Conservation (phyloP, 2,329 filamentous ascomycete genomes). For the Byssoonygena ceratinophila region DNA sequence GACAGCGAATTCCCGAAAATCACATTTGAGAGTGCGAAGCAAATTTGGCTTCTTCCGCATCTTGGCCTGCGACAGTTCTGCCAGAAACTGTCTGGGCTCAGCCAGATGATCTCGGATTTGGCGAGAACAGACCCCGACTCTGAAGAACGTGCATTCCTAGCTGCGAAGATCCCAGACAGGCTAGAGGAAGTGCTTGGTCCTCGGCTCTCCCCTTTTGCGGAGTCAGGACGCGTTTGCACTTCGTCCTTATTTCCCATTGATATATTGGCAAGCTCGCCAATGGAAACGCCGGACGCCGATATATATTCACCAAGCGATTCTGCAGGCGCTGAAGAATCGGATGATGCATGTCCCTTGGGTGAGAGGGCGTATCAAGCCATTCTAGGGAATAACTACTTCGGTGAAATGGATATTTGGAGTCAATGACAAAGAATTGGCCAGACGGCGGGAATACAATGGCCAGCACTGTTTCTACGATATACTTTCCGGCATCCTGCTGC, state of each 20-base stretch:
- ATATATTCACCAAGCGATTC: conserved; percentile 15
- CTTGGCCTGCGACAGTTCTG: conserved; percentile 18
- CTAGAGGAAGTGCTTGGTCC: conserved; percentile 18
- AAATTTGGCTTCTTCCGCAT: conserved; percentile 16
- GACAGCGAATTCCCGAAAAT: conserved; percentile 16
- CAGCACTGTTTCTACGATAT: not conserved
- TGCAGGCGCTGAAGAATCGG: conserved; percentile 14
- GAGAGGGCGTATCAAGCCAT: conserved; percentile 13
- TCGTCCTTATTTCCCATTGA: conserved; percentile 10
- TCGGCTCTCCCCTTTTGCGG: not conserved
- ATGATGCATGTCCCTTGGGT: conserved; percentile 16
- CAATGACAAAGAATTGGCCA: conserved; percentile 13
- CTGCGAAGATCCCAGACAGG: conserved; percentile 17
- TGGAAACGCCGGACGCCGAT: conserved; percentile 13
- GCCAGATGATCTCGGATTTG: conserved; percentile 18
- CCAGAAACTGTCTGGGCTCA: conserved; percentile 18
- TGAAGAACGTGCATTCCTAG: conserved; percentile 16
- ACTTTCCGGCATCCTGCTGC: not conserved
- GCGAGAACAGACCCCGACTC: conserved; percentile 14
- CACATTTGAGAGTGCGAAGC: conserved; percentile 17
- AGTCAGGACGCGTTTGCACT: conserved; percentile 1
- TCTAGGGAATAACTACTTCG: conserved; percentile 11
- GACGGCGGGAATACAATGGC: not conserved
- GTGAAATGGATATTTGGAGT: conserved; percentile 13
- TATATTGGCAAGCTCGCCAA: conserved; percentile 13